Conservation (phyloP, 2,329 filamentous ascomycete genomes). For the Trichoderma koningiopsis region DNA sequence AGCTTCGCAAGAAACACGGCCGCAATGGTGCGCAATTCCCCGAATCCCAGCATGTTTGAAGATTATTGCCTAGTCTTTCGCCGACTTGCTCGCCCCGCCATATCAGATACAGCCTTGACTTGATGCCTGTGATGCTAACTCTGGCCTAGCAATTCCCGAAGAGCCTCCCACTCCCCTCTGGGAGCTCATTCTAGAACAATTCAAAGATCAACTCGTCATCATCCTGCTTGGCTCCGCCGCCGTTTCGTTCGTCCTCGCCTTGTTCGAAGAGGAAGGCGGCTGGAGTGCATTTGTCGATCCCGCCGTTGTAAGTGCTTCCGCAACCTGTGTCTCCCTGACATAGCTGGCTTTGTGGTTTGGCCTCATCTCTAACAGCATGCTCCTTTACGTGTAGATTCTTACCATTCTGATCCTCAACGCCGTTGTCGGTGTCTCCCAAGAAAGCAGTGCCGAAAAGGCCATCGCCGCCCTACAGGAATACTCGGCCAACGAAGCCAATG, state of each 20-base stretch:
- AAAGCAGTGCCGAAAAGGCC: conserved; percentile 97
- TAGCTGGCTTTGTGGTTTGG: not conserved
- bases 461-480: conserved; percentile 98
- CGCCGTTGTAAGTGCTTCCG: conserved; percentile 68
- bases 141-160: conserved; percentile 63
- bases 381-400: conserved; percentile 67
- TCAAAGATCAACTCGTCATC: conserved; percentile 97
- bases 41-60: not conserved
- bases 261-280: conserved; percentile 90
- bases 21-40: conserved; percentile 61
- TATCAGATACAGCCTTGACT: not conserved
- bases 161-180: conserved; percentile 94
- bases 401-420: conserved; percentile 97
- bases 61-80: not conserved
- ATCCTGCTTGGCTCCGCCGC: conserved; percentile 91
- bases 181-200: conserved; percentile 96
- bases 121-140: conserved; percentile 7
- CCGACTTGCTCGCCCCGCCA: not conserved
- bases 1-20: conserved; percentile 61
- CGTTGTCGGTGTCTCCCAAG: conserved; percentile 95
- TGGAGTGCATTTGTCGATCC: conserved; percentile 98
- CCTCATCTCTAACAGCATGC: not conserved
- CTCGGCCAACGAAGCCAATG: conserved; percentile 96
- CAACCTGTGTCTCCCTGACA: not conserved
- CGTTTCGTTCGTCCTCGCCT: conserved; percentile 87